Conservation (phyloP, 371 early-diverging fungal genomes). For the Apophysomyces variabilis region DNA sequence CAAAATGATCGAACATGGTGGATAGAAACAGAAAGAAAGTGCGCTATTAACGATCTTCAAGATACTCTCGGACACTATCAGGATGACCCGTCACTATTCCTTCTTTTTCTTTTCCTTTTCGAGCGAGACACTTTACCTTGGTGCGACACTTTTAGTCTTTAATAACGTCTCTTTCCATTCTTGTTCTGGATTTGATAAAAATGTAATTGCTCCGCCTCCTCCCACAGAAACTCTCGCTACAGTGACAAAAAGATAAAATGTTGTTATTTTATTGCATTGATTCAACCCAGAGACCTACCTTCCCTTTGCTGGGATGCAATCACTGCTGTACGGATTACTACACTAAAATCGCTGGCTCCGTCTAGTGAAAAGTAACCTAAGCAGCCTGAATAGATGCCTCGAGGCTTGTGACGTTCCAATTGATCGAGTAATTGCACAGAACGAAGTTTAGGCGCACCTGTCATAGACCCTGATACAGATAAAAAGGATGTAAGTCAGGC, state of each 20-base stretch:
- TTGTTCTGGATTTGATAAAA: conserved; percentile 78
- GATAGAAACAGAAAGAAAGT: neutral
- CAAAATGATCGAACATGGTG: neutral
- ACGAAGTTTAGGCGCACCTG: conserved; percentile 95
- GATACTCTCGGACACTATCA: conserved; percentile 27
- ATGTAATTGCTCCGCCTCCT: conserved; percentile 94
- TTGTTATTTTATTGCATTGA: conserved; percentile 20
- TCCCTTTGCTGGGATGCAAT: conserved; percentile 19
- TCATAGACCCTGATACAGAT: conserved; percentile 83
- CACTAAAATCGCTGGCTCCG: conserved; percentile 73
- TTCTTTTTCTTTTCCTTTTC: neutral
- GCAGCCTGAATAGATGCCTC: conserved; percentile 94
- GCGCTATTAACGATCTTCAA: conserved; percentile 23
- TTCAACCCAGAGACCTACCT: conserved; percentile 23
- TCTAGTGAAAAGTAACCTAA: conserved; percentile 86
- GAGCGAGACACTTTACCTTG: conserved; percentile 48
- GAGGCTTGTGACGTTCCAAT: conserved; percentile 68
- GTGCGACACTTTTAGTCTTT: conserved; percentile 67
- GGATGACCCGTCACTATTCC: neutral
- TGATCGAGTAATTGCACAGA: conserved; percentile 81
- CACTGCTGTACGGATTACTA: conserved; percentile 86
- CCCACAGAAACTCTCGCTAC: conserved; percentile 72
- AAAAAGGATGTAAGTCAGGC: neutral
- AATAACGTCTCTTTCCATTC: conserved; percentile 86
- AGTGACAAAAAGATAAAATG: conserved; percentile 5